These are phyloP conservation scores for Emmonsiellopsis sp. DNA, from an alignment of 2,329 filamentous ascomycete genomes.

Conservation along the genomic window DNA sequence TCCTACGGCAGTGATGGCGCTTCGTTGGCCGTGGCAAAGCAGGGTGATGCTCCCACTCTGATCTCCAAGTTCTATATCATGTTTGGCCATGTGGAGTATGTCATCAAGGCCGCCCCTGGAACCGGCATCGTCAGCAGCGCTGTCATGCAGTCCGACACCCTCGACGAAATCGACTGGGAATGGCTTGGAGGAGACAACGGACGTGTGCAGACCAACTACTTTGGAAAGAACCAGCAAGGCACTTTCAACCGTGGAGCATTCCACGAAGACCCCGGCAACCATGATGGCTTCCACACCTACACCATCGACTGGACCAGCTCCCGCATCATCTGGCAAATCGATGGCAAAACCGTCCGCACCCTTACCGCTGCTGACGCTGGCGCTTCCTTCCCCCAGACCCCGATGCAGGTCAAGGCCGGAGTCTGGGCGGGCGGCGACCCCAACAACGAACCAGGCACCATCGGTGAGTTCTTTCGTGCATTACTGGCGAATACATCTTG, in stretches of 20 bases:
- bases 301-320: conserved; percentile 82
- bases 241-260: conserved; percentile 83
- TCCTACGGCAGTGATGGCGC: conserved; percentile 70
- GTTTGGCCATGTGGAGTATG: conserved; percentile 86
- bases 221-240: conserved; percentile 79
- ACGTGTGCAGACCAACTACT: conserved; percentile 94
- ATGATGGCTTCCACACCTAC: conserved; percentile 73
- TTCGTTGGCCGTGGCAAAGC: conserved; percentile 65
- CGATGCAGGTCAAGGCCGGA: conserved; percentile 89
- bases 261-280: conserved; percentile 59
- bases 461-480: conserved; percentile 37
- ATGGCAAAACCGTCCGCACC: conserved; percentile 65
- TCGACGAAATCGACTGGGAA: conserved; percentile 97
- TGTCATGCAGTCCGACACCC: conserved; percentile 78
- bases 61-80: conserved; percentile 96
- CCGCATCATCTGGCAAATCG: conserved; percentile 79
- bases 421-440: conserved; percentile 87
- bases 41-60: conserved; percentile 78
- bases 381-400: conserved; percentile 82
- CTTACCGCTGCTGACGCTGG: conserved; percentile 61
- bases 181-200: conserved; percentile 72
- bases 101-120: conserved; percentile 76
- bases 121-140: conserved; percentile 87
- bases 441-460: conserved; percentile 68
- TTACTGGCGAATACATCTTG: conserved; percentile 1